Conservation (phyloP, 495 filamentous ascomycete species). For the Hypomontagnella monticulosa region DNA sequence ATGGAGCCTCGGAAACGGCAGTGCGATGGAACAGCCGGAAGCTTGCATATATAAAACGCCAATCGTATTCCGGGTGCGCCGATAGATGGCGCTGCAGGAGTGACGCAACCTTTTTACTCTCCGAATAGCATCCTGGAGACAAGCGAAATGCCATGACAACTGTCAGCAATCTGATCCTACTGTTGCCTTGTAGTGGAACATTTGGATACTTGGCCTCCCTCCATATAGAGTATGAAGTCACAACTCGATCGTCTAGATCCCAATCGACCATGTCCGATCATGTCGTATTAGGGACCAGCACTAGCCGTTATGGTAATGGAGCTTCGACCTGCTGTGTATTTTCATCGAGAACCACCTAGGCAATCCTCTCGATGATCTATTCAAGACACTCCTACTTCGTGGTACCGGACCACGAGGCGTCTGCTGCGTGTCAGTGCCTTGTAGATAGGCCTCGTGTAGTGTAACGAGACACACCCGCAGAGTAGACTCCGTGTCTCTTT, state of each 20-base stretch:
- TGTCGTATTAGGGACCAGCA: background rate
- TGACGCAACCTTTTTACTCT: conserved; percentile 35
- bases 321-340: conserved; percentile 1
- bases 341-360: background rate
- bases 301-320: conserved; percentile 1
- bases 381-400: conserved; percentile 13
- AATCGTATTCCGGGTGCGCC: conserved; percentile 5
- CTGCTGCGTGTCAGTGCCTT: conserved; percentile 21
- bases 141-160: conserved; percentile 11
- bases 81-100: conserved; percentile 7
- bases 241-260: too few species aligned
- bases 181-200: background rate
- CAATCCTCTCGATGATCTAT: conserved; percentile 4
- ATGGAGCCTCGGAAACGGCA: conserved; percentile 22
- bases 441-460: conserved; percentile 22
- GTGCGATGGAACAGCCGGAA: conserved; percentile 20
- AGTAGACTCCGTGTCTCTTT: conserved; percentile 24
- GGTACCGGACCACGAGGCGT: conserved; percentile 32
- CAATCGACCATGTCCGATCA: too few species aligned
- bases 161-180: background rate
- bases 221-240: too few species aligned
- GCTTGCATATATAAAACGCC: conserved; percentile 24
- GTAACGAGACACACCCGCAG: conserved; percentile 32
- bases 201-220: background rate
- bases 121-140: conserved; percentile 20